Percentiles rank a stretch among this genome's conserved stretches.
These are phyloP conservation scores for Huntiella moniliformis DNA, from an alignment of 2,329 filamentous ascomycete genomes.

Conservation along the genomic window DNA sequence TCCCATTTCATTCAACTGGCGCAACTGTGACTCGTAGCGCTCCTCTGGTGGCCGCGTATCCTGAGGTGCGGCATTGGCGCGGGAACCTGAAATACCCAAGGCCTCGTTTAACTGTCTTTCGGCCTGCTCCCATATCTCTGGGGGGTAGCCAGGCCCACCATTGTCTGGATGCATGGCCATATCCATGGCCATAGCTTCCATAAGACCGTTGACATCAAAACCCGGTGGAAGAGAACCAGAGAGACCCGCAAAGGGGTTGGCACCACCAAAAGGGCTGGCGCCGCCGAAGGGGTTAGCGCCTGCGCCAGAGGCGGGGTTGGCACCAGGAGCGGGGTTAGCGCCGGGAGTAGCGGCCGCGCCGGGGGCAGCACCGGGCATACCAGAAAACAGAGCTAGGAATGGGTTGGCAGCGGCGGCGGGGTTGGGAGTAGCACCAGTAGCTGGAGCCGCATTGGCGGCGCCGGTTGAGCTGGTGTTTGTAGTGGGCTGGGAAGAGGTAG, in stretches of 20 bases:
- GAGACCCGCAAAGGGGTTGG: slow-evolving; percentile 4
- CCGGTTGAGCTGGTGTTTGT: slow-evolving; percentile 8
- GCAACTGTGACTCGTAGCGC: slow-evolving; percentile 71
- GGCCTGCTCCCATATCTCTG: not conserved
- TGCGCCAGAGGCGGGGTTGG: not conserved
- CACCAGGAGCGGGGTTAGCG: not conserved
- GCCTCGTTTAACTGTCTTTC: too few relatives aligned
- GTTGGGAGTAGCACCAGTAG: slow-evolving; percentile 11
- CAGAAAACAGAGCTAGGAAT: slow-evolving; percentile 17
- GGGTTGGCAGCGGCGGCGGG: slow-evolving; percentile 21
- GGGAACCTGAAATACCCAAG: not conserved
- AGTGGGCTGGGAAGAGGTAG: slow-evolving; percentile 21
- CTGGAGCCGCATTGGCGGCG: slow-evolving; percentile 11
- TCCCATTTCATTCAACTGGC: slow-evolving; percentile 95
- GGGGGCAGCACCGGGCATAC: slow-evolving; percentile 12
- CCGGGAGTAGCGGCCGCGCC: slow-evolving; percentile 13
- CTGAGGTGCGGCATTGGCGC: slow-evolving; percentile 30
- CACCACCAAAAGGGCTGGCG: slow-evolving; percentile 3
- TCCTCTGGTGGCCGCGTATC: slow-evolving; percentile 89
- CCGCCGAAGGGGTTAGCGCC: slow-evolving; percentile 1
- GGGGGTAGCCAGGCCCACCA: slow-evolving; percentile 11
- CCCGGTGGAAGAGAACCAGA: too few relatives aligned
- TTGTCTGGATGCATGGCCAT: slow-evolving; percentile 3
- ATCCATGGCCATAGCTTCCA: slow-evolving; percentile 6
- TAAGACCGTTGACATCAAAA: not conserved